These are phyloP conservation scores for Fusarium scirpi DNA, from an alignment of 2,329 filamentous ascomycete genomes.

Conservation along the genomic window DNA sequence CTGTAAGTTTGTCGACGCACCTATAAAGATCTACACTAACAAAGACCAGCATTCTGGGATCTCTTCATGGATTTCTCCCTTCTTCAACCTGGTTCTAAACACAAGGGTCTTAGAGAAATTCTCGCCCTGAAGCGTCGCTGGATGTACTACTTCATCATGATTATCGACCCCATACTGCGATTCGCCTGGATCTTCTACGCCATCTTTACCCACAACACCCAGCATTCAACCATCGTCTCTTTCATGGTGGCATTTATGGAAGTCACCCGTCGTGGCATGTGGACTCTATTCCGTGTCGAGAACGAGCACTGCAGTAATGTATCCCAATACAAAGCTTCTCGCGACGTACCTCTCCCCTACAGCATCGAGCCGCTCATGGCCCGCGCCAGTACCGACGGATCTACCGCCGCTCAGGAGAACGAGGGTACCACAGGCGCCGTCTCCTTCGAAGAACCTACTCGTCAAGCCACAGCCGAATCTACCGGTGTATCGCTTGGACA, in stretches of 20 bases:
- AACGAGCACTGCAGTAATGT: conserved; percentile 98
- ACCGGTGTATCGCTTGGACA: conserved; percentile 32
- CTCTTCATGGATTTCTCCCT: conserved; percentile 96
- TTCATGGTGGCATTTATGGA: conserved; percentile 85
- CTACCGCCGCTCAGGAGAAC: conserved; percentile 18
- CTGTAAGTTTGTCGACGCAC: conserved; percentile 62
- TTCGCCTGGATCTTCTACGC: conserved; percentile 97
- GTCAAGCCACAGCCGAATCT: conserved; percentile 36
- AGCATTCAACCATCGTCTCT: conserved; percentile 85
- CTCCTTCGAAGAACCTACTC: conserved; percentile 22
- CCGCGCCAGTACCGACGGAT: conserved; percentile 54
- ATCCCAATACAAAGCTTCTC: conserved; percentile 85
- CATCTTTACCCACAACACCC: conserved; percentile 81
- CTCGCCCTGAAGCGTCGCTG: conserved; percentile 82
- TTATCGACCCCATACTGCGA: conserved; percentile 84
- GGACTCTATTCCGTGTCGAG: conserved; percentile 93
- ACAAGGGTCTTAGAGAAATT: conserved; percentile 78
- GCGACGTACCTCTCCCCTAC: conserved; percentile 90
- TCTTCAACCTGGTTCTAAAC: conserved; percentile 78
- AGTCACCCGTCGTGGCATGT: conserved; percentile 86
- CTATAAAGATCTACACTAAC: conserved; percentile 8
- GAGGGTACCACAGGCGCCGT: not conserved
- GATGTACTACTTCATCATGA: conserved; percentile 89
- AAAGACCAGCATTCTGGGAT: conserved; percentile 82
- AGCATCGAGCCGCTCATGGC: conserved; percentile 64